Conservation (phyloP, 257 asterid species). For the Nicotiana attenuata region DNA sequence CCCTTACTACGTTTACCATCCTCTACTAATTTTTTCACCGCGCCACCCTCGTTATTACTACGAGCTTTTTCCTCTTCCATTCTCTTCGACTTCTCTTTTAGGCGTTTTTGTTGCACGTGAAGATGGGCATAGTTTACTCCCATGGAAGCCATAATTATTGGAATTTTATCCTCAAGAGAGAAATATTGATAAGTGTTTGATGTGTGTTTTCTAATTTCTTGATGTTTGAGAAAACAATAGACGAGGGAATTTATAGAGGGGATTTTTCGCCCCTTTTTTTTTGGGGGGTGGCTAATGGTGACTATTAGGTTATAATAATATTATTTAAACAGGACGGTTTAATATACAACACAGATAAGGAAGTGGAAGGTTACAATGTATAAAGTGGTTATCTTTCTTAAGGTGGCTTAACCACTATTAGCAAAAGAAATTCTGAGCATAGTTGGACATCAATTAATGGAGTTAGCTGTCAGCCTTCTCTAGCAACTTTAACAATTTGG, state of each 20-base stretch:
- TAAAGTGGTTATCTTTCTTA: constrained; percentile 20
- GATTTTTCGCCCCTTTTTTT: neutral
- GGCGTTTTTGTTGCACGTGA: constrained; percentile 37
- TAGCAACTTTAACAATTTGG: neutral
- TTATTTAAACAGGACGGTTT: constrained; percentile 1
- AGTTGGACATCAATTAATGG: constrained; percentile 4
- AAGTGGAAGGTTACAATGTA: constrained; percentile 15
- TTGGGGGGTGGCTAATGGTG: neutral
- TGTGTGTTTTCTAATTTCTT: neutral
- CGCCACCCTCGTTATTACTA: neutral
- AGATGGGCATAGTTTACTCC: constrained; percentile 43
- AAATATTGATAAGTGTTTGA: neutral
- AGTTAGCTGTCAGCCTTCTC: constrained; percentile 31
- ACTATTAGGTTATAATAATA: neutral
- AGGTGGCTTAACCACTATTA: constrained; percentile 23
- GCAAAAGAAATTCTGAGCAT: neutral
- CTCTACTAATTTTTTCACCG: neutral
- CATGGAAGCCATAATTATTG: constrained; percentile 30
- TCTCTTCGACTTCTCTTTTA: constrained; percentile 27
- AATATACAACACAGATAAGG: neutral
- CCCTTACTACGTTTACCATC: constrained; percentile 15
- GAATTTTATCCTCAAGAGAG: neutral
- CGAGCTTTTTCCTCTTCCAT: constrained; percentile 26
- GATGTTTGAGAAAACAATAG: neutral
- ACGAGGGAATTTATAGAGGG: constrained; percentile 30